Percentiles rank a stretch among this genome's conserved stretches.
Evolutionary conservation across 2,329 filamentous ascomycete genomes (phyloP).

Genomic region (Teratosphaeria viscida): DNA sequence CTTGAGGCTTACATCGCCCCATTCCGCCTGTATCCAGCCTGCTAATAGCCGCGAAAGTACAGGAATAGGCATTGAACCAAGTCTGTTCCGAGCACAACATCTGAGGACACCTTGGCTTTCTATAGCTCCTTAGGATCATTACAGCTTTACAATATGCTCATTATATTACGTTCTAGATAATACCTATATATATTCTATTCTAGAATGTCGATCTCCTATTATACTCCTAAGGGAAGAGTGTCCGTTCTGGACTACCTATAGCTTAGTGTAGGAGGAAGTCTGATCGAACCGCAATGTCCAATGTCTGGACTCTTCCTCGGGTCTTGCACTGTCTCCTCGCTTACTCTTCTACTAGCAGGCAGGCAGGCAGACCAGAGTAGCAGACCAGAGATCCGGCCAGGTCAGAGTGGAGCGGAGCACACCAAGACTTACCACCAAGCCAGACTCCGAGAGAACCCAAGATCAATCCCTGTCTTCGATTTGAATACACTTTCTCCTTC

Average conservation of each 20-base stretch:
- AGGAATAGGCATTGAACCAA: not conserved
- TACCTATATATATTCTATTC: not conserved
- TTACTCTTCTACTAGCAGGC: not conserved
- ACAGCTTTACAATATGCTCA: not conserved
- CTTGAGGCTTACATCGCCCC: not conserved
- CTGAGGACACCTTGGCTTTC: not conserved
- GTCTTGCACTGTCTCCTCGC: not conserved
- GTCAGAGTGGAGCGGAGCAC: too few relatives aligned
- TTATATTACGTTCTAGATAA: not conserved
- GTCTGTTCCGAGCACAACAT: not conserved
- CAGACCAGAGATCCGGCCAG: not conserved
- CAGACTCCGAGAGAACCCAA: too few relatives aligned
- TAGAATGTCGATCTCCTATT: not conserved
- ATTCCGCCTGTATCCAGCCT: not conserved
- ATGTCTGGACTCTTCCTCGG: not conserved
- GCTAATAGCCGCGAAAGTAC: not conserved
- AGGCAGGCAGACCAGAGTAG: not conserved
- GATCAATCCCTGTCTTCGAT: too few relatives aligned
- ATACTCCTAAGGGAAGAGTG: not conserved
- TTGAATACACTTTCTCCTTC: too few relatives aligned
- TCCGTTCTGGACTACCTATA: not conserved
- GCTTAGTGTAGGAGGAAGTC: not conserved
- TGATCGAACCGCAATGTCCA: not conserved
- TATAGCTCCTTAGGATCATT: not conserved
- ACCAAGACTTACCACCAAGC: too few relatives aligned